These are phyloP conservation scores for Linanthus parryae DNA, from an alignment of 148 eudicot genomes.

Conservation along the genomic window DNA sequence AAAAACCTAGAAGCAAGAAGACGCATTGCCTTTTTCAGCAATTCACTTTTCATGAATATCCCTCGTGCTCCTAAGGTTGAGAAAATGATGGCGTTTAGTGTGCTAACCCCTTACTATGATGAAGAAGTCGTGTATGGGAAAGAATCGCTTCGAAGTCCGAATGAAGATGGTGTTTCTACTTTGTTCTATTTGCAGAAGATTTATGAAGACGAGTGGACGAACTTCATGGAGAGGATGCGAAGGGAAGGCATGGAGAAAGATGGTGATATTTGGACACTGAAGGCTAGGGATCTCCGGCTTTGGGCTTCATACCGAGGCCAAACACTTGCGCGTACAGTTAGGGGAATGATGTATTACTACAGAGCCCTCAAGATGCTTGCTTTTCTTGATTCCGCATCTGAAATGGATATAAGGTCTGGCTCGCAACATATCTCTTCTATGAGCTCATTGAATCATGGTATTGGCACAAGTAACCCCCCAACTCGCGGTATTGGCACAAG, in stretches of 20 bases:
- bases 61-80: conserved; percentile 95
- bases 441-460: conserved; percentile 41
- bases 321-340: conserved; percentile 88
- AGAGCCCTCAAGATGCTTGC: conserved; percentile 91
- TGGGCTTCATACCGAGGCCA: conserved; percentile 99
- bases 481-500: conserved; percentile 22
- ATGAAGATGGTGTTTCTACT: conserved; percentile 87
- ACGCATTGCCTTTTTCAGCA: conserved; percentile 84
- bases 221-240: conserved; percentile 79
- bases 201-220: conserved; percentile 85
- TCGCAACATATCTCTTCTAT: conserved; percentile 42
- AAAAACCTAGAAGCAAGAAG: conserved; percentile 65
- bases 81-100: conserved; percentile 89
- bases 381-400: conserved; percentile 87
- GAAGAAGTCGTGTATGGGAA: conserved; percentile 76
- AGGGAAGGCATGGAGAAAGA: conserved; percentile 82
- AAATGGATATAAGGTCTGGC: conserved; percentile 61
- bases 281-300: conserved; percentile 64
- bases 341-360: conserved; percentile 97
- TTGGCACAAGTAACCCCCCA: conserved; percentile 16
- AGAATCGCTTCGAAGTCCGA: conserved; percentile 54
- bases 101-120: conserved; percentile 90
- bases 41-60: conserved; percentile 93
- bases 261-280: conserved; percentile 47
- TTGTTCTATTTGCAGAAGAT: conserved; percentile 89